phyloP scores from a whole-genome alignment of 129 eudicot species.

The Tagetes erecta region DNA sequence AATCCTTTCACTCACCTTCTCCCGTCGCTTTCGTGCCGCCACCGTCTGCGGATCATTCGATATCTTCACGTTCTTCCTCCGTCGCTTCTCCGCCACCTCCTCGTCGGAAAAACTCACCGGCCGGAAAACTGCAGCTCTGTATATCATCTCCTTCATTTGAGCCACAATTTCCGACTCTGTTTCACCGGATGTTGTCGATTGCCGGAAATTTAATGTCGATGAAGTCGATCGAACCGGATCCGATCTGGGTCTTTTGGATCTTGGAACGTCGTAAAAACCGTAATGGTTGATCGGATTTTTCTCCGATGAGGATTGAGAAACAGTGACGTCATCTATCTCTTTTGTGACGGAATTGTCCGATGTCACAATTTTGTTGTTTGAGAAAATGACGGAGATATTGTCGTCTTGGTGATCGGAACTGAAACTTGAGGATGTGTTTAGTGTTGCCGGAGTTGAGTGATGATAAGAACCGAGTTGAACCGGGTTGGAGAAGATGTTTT shows the following conservation, averaged over 20 bases:
- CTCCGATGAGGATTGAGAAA: constrained; percentile 27
- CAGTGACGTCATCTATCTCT: constrained; percentile 28
- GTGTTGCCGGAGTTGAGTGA: constrained; percentile 13
- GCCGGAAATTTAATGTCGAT: constrained; percentile 74
- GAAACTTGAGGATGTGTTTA: not conserved
- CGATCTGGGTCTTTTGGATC: constrained; percentile 45
- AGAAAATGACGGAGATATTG: constrained; percentile 49
- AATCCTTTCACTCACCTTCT: constrained; percentile 77
- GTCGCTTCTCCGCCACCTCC: constrained; percentile 61
- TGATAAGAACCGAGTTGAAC: constrained; percentile 20
- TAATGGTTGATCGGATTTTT: not conserved
- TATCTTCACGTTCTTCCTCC: constrained; percentile 75
- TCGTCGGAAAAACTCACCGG: constrained; percentile 67
- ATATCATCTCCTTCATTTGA: constrained; percentile 94
- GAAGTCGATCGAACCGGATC: constrained; percentile 44
- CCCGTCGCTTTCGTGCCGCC: constrained; percentile 91
- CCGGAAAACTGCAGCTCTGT: constrained; percentile 87
- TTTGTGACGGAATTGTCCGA: constrained; percentile 40
- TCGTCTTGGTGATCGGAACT: constrained; percentile 46
- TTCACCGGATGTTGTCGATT: constrained; percentile 50
- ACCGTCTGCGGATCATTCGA: constrained; percentile 94
- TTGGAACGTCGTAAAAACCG: constrained; percentile 19
- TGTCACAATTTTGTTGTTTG: constrained; percentile 39
- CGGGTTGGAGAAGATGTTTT: constrained; percentile 35
- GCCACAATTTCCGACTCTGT: constrained; percentile 83